Percentiles rank a stretch among this genome's conserved stretches.
Conservation (phyloP, 2,329 filamentous ascomycete species). For the Neurospora crassa region DNA sequence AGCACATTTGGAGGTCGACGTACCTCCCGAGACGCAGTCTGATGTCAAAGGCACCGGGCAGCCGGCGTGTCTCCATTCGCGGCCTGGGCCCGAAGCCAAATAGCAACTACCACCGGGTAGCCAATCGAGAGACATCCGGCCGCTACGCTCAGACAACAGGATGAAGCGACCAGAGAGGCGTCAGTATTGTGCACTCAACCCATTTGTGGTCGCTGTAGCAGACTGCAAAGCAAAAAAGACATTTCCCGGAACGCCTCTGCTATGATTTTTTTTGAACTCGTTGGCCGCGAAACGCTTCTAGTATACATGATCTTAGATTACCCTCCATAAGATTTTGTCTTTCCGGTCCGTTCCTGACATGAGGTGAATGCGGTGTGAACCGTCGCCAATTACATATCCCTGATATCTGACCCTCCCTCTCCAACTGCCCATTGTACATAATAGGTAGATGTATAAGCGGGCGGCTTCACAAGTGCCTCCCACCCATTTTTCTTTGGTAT, state of each 20-base stretch:
- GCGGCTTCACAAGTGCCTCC: neutral
- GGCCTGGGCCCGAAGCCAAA: neutral
- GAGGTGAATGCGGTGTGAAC: neutral
- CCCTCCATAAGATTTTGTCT: neutral
- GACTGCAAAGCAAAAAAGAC: neutral
- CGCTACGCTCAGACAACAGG: neutral
- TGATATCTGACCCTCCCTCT: neutral
- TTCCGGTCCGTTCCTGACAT: neutral
- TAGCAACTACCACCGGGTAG: neutral
- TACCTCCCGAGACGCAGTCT: neutral
- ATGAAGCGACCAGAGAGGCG: neutral
- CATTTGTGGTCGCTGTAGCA: neutral
- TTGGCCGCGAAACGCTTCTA: neutral
- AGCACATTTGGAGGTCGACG: neutral
- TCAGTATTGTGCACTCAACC: neutral
- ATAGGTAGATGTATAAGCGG: neutral
- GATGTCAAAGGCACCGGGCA: neutral
- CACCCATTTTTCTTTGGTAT: neutral
- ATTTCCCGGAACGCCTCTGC: neutral
- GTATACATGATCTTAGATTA: neutral
- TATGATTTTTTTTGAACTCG: neutral
- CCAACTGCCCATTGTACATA: neutral
- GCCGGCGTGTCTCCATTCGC: neutral
- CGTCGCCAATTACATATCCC: neutral
- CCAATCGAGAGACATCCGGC: neutral